Conservation (phyloP, 768 basidiomycete species). For the Arthromyces matolae region DNA sequence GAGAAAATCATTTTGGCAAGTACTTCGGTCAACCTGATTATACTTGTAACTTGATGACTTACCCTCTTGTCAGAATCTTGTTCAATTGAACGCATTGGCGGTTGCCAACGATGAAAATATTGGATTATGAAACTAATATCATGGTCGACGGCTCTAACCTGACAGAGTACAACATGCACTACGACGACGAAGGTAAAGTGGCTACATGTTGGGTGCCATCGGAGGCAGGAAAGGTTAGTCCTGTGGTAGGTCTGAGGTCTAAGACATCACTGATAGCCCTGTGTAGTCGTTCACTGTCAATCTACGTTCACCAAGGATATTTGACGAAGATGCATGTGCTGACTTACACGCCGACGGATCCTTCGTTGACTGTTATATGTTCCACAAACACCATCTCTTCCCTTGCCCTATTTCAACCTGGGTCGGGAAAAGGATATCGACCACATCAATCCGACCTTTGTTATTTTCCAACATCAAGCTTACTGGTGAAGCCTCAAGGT, state of each 20-base stretch:
- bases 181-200: slow-evolving; percentile 2
- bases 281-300: slow-evolving; percentile 4
- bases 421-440: neutral
- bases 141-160: slow-evolving; percentile 10
- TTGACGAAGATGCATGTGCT: neutral
- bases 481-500: slow-evolving; percentile 4
- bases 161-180: slow-evolving; percentile 14
- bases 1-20: no score
- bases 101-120: slow-evolving; percentile 8
- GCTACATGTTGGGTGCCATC: slow-evolving; percentile 21
- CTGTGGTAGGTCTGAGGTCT: neutral
- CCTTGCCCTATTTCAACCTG: neutral
- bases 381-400: neutral
- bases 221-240: slow-evolving; percentile 18
- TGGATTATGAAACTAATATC: slow-evolving; percentile 12
- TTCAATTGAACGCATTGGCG: no score
- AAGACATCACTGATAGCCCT: no score
- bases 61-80: no score
- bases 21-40: no score
- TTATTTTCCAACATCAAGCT: slow-evolving; percentile 5
- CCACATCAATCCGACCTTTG: neutral
- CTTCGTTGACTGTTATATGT: neutral
- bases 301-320: neutral
- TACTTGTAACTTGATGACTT: no score
- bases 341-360: neutral